Percentiles rank a stretch among this genome's conserved stretches.
These are phyloP conservation scores for Carex sylvatica DNA, from an alignment of 202 grass and related monocot species.

Conservation along the genomic window DNA sequence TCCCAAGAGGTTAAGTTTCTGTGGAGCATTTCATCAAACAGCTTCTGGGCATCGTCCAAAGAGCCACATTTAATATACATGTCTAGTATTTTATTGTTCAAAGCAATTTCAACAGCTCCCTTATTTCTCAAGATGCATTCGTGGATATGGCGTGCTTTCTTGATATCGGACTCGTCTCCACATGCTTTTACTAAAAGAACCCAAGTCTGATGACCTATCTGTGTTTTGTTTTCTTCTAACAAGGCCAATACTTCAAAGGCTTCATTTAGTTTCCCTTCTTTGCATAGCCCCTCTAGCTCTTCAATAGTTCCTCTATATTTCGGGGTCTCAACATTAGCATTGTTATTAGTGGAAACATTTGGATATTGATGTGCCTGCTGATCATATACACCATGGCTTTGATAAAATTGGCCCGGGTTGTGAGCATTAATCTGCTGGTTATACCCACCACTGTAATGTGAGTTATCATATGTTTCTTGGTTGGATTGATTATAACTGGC, in stretches of 20 bases:
- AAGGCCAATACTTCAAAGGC: slow-evolving; percentile 53
- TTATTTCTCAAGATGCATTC: slow-evolving; percentile 44
- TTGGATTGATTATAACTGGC: slow-evolving; percentile 22
- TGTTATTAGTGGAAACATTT: slow-evolving; percentile 30
- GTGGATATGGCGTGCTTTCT: slow-evolving; percentile 63
- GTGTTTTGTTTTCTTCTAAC: slow-evolving; percentile 43
- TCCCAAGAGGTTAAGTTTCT: slow-evolving; percentile 73
- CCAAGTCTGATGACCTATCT: slow-evolving; percentile 43
- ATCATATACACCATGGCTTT: slow-evolving; percentile 31
- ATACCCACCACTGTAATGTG: slow-evolving; percentile 14
- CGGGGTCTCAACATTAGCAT: slow-evolving; percentile 24
- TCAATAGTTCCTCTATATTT: slow-evolving; percentile 62
- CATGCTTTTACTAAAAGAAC: slow-evolving; percentile 74
- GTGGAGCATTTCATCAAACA: slow-evolving; percentile 63
- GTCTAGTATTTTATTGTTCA: slow-evolving; percentile 77
- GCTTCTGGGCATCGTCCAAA: slow-evolving; percentile 61
- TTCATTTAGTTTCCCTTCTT: slow-evolving; percentile 75
- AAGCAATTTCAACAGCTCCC: slow-evolving; percentile 36
- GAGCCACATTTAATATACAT: slow-evolving; percentile 90
- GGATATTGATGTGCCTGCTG: slow-evolving; percentile 35
- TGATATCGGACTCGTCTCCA: slow-evolving; percentile 46
- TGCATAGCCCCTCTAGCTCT: slow-evolving; percentile 72
- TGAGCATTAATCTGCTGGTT: slow-evolving; percentile 1
- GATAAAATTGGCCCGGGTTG: slow-evolving; percentile 29
- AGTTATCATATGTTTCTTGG: slow-evolving; percentile 19